A percentile compares a stretch with the other conserved stretches of the same genome.
Evolutionary conservation across 768 basidiomycete genomes (phyloP).

Genomic region (Nevesoporus exiguus): DNA sequence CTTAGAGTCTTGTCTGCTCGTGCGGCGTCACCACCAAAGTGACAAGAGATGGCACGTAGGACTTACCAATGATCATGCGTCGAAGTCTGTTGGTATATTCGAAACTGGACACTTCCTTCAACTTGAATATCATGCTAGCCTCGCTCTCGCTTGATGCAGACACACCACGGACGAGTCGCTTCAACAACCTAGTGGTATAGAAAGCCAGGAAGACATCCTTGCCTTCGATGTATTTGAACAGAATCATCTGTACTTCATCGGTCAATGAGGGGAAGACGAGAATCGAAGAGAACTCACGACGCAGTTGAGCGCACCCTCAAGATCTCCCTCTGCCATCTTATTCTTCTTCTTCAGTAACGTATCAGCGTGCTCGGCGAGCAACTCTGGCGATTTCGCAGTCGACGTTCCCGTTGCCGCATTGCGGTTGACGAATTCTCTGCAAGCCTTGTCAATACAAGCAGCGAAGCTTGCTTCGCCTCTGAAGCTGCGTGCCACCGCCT

Average conservation of each 20-base stretch:
- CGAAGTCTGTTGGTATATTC: conserved; percentile 96
- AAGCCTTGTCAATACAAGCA: conserved; percentile 91
- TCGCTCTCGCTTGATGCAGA: conserved; percentile 97
- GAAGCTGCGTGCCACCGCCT: conserved; percentile 86
- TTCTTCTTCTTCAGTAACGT: conserved; percentile 89
- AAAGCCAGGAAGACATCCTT: conserved; percentile 99
- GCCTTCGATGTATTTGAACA: conserved; percentile 98
- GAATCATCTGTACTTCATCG: conserved; percentile 66
- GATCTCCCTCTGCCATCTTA: conserved; percentile 87
- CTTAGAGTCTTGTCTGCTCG: conserved; percentile 87
- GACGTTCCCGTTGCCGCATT: conserved; percentile 88
- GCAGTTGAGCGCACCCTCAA: conserved; percentile 86
- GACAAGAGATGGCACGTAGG: neutral
- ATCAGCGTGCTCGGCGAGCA: conserved; percentile 91
- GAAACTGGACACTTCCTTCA: conserved; percentile 95
- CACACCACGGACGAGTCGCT: conserved; percentile 85
- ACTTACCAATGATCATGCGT: conserved; percentile 90
- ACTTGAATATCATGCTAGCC: conserved; percentile 95
- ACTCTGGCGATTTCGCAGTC: conserved; percentile 82
- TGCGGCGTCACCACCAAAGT: conserved; percentile 1
- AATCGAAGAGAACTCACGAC: conserved; percentile 54
- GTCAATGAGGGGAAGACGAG: neutral
- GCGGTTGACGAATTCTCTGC: conserved; percentile 90
- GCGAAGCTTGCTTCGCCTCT: conserved; percentile 91
- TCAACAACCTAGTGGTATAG: conserved; percentile 91